A percentile compares a stretch with the other conserved stretches of the same genome.
Conservation (phyloP, 495 filamentous ascomycete genomes). For the Xylaria longipes region DNA sequence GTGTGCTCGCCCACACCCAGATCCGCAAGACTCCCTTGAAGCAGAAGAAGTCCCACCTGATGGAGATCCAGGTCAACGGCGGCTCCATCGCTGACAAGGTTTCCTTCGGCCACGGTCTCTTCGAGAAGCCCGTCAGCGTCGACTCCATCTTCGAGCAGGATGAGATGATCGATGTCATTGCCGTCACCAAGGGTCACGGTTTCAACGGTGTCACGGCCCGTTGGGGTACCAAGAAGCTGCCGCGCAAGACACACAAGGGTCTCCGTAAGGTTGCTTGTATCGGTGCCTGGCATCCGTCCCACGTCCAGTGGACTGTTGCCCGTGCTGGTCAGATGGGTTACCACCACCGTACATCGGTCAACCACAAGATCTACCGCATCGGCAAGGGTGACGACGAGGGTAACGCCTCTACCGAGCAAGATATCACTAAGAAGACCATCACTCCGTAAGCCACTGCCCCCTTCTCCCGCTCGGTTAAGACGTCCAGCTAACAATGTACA, state of each 20-base stretch:
- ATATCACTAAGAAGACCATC: conserved; percentile 98
- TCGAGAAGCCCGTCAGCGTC: conserved; percentile 98
- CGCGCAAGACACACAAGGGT: conserved; percentile 99
- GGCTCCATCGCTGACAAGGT: conserved; percentile 95
- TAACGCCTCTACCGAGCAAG: conserved; percentile 94
- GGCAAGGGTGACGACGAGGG: conserved; percentile 86
- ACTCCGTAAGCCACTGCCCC: conserved; percentile 80
- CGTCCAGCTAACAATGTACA: conserved; percentile 37
- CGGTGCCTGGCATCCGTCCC: conserved; percentile 99
- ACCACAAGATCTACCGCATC: conserved; percentile 99
- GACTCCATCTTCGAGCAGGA: conserved; percentile 97
- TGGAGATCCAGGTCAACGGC: conserved; percentile 99
- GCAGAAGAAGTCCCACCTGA: conserved; percentile 99
- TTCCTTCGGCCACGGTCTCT: conserved; percentile 88
- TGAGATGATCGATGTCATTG: conserved; percentile 99
- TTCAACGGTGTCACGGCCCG: conserved; percentile 95
- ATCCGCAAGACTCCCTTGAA: conserved; percentile 99
- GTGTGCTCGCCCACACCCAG: conserved; percentile 98
- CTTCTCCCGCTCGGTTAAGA: background rate
- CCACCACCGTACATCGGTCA: conserved; percentile 99
- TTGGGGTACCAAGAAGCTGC: conserved; percentile 99
- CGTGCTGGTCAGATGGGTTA: conserved; percentile 99
- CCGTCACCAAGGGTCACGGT: conserved; percentile 99
- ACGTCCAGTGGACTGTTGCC: conserved; percentile 99
- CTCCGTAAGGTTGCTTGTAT: conserved; percentile 99